phyloP scores from a whole-genome alignment of 306 rosid species.

The Glycine tomentella region DNA sequence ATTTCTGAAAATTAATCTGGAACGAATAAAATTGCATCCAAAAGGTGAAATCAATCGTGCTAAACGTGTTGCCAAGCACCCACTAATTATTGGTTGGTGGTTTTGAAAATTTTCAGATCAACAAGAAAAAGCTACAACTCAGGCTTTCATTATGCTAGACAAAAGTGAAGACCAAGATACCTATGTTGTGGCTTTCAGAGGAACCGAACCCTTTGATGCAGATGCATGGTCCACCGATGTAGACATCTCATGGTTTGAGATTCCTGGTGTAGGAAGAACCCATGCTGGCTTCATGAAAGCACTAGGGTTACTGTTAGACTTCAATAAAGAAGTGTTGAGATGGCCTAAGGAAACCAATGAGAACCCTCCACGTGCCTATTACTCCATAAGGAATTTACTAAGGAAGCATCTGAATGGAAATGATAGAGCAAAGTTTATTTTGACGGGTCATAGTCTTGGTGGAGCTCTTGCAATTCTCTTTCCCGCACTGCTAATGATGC shows the following conservation, averaged over 20 bases:
- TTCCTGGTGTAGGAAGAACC: conserved; percentile 53
- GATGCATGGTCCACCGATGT: conserved; percentile 70
- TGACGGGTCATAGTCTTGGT: conserved; percentile 67
- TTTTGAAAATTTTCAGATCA: conserved; percentile 46
- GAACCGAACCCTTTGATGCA: conserved; percentile 66
- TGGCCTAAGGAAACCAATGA: conserved; percentile 52
- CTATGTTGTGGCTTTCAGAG: conserved; percentile 72
- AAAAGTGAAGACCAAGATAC: conserved; percentile 43
- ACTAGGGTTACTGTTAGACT: conserved; percentile 50
- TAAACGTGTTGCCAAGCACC: too few species aligned
- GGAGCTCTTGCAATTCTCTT: conserved; percentile 64
- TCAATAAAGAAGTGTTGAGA: conserved; percentile 32
- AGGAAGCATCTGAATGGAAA: conserved; percentile 35
- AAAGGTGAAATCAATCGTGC: too few species aligned
- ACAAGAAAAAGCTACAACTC: conserved; percentile 64
- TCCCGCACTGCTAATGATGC: conserved; percentile 54
- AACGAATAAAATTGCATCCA: too few species aligned
- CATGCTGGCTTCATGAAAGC: conserved; percentile 84
- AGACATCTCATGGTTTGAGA: conserved; percentile 70
- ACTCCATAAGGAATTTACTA: conserved; percentile 50
- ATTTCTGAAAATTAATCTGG: too few species aligned
- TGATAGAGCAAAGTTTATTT: conserved; percentile 45
- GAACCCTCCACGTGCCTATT: conserved; percentile 51
- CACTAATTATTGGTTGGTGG: not conserved
- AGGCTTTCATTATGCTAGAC: conserved; percentile 56